Conservation (phyloP, 2,329 filamentous ascomycete species). For the Chrysosporium queenslandicum region DNA sequence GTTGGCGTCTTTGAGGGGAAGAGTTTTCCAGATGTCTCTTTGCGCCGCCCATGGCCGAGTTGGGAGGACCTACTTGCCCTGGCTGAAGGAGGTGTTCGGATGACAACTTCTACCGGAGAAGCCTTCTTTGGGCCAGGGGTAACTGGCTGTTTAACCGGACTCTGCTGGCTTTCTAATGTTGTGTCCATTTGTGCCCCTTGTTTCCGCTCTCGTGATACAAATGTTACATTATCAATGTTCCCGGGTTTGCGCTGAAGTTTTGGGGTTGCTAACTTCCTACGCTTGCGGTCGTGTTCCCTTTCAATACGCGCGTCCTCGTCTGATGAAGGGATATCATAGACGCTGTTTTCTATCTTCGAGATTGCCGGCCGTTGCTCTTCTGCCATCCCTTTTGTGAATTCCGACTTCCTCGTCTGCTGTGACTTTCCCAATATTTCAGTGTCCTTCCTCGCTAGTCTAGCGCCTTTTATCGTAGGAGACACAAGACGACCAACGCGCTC, state of each 20-base stretch:
- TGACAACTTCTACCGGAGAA: slow-evolving; percentile 12
- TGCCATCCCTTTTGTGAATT: neutral
- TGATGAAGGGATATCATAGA: slow-evolving; percentile 25
- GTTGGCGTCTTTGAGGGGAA: neutral
- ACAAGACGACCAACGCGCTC: neutral
- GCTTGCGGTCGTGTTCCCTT: slow-evolving; percentile 11
- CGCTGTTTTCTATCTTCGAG: slow-evolving; percentile 7
- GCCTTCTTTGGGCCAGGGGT: neutral
- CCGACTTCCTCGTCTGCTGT: neutral
- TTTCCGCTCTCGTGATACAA: neutral
- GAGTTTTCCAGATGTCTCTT: neutral
- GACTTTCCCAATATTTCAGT: neutral
- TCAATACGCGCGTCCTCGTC: slow-evolving; percentile 20
- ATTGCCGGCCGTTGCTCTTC: neutral
- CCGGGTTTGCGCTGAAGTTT: slow-evolving; percentile 6
- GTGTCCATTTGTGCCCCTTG: neutral
- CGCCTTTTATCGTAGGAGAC: neutral
- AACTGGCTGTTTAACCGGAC: neutral
- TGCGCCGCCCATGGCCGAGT: neutral
- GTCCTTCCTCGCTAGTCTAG: neutral
- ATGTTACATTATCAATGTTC: neutral
- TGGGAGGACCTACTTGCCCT: neutral
- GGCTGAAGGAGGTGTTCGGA: slow-evolving; percentile 9
- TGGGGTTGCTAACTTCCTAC: slow-evolving; percentile 14
- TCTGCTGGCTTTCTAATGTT: neutral